These are phyloP conservation scores for Prosopis cineraria DNA, from an alignment of 306 rosid genomes.

Conservation along the genomic window DNA sequence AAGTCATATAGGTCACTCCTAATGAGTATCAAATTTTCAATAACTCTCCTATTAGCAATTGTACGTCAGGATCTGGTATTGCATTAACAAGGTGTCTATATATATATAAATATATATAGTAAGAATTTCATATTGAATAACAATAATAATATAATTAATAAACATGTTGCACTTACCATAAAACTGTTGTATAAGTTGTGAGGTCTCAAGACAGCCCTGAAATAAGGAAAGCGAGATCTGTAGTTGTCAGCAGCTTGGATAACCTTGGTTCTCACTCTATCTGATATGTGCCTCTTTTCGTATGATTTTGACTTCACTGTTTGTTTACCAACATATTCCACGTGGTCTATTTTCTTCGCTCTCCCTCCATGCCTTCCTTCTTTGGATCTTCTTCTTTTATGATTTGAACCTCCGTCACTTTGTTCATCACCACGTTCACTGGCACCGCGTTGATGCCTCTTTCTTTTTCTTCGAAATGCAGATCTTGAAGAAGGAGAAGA, in stretches of 20 bases:
- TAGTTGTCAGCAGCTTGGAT: not conserved
- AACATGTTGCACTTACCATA: not conserved
- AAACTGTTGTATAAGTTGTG: slow-evolving; percentile 4
- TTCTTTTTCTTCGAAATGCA: not conserved
- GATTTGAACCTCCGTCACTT: not conserved
- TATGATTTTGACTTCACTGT: not conserved
- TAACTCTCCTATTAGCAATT: no score
- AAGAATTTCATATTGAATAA: no score
- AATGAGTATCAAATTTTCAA: no score
- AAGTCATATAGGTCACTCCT: no score
- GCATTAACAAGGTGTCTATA: no score
- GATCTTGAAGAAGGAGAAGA: not conserved
- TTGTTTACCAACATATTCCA: not conserved
- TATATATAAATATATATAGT: no score
- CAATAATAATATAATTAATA: no score
- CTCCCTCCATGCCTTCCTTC: not conserved
- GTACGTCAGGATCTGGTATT: no score
- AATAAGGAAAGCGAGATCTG: not conserved
- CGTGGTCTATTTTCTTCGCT: not conserved
- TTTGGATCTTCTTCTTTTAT: not conserved
- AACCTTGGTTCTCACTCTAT: not conserved
- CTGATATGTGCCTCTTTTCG: not conserved
- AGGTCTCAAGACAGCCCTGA: not conserved
- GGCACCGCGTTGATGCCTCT: not conserved
- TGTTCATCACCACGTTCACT: not conserved